Evolutionary conservation across 495 filamentous ascomycete species (phyloP).

Genomic region (Parathielavia appendiculata): DNA sequence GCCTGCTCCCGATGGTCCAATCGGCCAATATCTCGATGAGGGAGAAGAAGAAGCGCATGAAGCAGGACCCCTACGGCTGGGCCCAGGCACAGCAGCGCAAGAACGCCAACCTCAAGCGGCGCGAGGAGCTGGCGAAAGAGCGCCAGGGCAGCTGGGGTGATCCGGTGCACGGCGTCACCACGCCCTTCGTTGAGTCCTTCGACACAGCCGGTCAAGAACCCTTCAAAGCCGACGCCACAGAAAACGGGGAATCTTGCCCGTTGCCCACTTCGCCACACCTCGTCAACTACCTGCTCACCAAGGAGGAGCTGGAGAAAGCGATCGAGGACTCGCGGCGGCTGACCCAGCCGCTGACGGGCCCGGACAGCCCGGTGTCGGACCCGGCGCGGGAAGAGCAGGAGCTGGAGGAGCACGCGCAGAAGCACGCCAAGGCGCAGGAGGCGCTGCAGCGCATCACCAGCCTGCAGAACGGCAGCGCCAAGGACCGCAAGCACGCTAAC

Average conservation of each 20-base stretch:
- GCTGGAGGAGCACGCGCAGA: conserved; percentile 33
- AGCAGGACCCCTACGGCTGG: conserved; percentile 61
- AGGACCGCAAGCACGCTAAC: conserved; percentile 73
- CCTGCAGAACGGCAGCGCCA: conserved; percentile 65
- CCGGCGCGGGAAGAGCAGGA: conserved; percentile 42
- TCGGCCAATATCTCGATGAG: conserved; percentile 44
- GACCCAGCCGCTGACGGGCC: conserved; percentile 48
- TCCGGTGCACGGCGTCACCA: conserved; percentile 69
- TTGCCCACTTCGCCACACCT: conserved; percentile 45
- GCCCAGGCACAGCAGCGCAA: conserved; percentile 74
- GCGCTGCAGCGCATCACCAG: conserved; percentile 73
- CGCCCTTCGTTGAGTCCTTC: conserved; percentile 80
- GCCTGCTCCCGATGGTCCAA: conserved; percentile 46
- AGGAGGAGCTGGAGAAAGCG: conserved; percentile 57
- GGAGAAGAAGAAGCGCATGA: conserved; percentile 45
- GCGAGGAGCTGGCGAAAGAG: conserved; percentile 56
- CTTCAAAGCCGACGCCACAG: conserved; percentile 34
- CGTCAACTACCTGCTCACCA: conserved; percentile 69
- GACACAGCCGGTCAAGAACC: conserved; percentile 50
- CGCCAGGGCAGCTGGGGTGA: conserved; percentile 61
- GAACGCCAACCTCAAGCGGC: conserved; percentile 69
- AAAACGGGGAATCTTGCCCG: conserved; percentile 29
- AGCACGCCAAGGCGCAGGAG: conserved; percentile 51
- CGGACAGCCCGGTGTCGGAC: conserved; percentile 37
- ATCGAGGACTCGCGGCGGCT: conserved; percentile 60